Evolutionary conservation across 768 basidiomycete species (phyloP).

Genomic region (Auricularia cornea): DNA sequence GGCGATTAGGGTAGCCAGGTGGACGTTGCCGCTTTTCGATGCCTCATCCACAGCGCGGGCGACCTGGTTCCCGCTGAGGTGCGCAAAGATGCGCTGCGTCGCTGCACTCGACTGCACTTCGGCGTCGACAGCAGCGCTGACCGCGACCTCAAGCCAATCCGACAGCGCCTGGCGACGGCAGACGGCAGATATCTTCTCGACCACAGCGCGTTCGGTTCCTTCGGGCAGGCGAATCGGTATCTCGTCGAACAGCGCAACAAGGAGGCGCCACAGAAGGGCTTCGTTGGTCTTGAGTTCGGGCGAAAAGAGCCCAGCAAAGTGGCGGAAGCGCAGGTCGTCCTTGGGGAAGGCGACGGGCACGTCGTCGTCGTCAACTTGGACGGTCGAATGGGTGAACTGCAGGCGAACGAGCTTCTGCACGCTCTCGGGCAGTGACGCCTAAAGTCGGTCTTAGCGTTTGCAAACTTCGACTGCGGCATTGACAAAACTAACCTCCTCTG

Average conservation of each 20-base stretch:
- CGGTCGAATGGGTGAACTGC: slow-evolving; percentile 65
- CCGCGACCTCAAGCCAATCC: slow-evolving; percentile 72
- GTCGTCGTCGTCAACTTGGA: slow-evolving; percentile 59
- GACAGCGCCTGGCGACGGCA: slow-evolving; percentile 75
- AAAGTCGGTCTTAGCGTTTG: too few relatives aligned
- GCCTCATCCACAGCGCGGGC: slow-evolving; percentile 71
- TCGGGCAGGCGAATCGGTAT: slow-evolving; percentile 54
- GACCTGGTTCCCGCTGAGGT: slow-evolving; percentile 84
- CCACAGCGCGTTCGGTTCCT: slow-evolving; percentile 50
- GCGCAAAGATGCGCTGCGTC: slow-evolving; percentile 56
- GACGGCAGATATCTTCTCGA: slow-evolving; percentile 50
- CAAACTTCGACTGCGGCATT: too few relatives aligned
- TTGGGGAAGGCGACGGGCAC: slow-evolving; percentile 64
- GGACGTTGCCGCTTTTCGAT: slow-evolving; percentile 65
- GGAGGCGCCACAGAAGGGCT: slow-evolving; percentile 80
- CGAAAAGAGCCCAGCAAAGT: slow-evolving; percentile 66
- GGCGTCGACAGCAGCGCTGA: slow-evolving; percentile 60
- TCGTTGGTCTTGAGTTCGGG: slow-evolving; percentile 63
- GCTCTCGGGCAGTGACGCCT: neutral
- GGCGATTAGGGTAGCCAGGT: slow-evolving; percentile 81
- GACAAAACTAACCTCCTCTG: slow-evolving; percentile 10
- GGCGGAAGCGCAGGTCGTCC: slow-evolving; percentile 60
- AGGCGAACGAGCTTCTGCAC: neutral
- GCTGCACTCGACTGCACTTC: slow-evolving; percentile 45
- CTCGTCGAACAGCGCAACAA: slow-evolving; percentile 79